Percentiles rank a stretch among this genome's conserved stretches.
Evolutionary conservation across 2,329 filamentous ascomycete genomes (phyloP).

Genomic region (Pleoardoris graminearum): DNA sequence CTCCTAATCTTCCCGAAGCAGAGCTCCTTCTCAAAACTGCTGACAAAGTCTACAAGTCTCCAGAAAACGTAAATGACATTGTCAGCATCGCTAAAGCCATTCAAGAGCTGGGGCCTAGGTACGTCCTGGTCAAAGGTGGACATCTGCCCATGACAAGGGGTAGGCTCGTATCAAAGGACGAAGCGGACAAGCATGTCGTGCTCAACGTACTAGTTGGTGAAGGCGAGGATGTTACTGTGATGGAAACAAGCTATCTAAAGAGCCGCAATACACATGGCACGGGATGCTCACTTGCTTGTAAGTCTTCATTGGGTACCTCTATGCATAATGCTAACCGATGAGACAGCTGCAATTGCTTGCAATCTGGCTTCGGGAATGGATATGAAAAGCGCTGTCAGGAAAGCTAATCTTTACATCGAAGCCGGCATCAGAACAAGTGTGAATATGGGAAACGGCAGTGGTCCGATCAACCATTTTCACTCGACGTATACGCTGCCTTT

Average conservation of each 20-base stretch:
- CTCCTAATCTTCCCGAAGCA: slow-evolving; percentile 78
- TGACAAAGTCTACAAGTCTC: slow-evolving; percentile 50
- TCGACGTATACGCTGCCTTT: slow-evolving; percentile 71
- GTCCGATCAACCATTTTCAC: slow-evolving; percentile 79
- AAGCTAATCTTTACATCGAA: slow-evolving; percentile 72
- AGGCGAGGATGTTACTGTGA: slow-evolving; percentile 55
- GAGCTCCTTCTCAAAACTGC: slow-evolving; percentile 63
- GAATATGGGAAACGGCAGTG: slow-evolving; percentile 66
- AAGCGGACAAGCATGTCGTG: slow-evolving; percentile 66
- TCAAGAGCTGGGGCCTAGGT: slow-evolving; percentile 70
- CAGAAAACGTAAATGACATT: slow-evolving; percentile 66
- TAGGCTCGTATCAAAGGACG: slow-evolving; percentile 59
- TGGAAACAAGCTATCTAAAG: slow-evolving; percentile 71
- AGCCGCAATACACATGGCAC: slow-evolving; percentile 91
- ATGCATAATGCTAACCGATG: neutral
- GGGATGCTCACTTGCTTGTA: slow-evolving; percentile 88
- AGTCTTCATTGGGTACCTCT: slow-evolving; percentile 33
- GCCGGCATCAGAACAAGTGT: slow-evolving; percentile 69
- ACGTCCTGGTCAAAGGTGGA: slow-evolving; percentile 87
- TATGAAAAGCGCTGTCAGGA: slow-evolving; percentile 63
- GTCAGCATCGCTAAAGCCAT: slow-evolving; percentile 69
- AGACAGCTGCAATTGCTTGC: slow-evolving; percentile 72
- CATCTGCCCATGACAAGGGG: slow-evolving; percentile 77
- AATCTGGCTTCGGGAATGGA: slow-evolving; percentile 65
- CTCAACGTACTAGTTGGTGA: slow-evolving; percentile 77